These are phyloP conservation scores for Actinomortierella ambigua DNA, from an alignment of 371 early-diverging fungal genomes.

Conservation along the genomic window DNA sequence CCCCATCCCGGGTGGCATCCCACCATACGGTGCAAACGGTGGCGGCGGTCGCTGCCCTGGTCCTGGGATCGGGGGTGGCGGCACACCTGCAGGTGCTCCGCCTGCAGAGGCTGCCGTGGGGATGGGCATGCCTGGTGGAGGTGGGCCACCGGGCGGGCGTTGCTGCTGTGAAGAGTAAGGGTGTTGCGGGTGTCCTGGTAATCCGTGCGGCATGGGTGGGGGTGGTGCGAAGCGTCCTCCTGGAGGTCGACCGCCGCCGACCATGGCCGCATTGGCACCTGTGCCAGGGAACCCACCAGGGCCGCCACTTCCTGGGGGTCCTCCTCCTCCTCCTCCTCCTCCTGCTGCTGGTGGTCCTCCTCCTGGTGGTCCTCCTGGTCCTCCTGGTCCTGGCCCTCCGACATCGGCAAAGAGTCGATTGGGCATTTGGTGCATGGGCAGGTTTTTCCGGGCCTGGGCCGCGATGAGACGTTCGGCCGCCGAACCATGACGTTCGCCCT, in stretches of 20 bases:
- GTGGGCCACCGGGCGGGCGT: slow-evolving; percentile 15
- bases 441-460: slow-evolving; percentile 84
- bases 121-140: slow-evolving; percentile 40
- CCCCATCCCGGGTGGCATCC: too few relatives aligned
- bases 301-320: neutral
- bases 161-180: slow-evolving; percentile 22
- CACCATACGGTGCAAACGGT: slow-evolving; percentile 16
- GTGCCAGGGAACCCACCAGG: slow-evolving; percentile 37
- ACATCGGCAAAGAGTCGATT: slow-evolving; percentile 77
- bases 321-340: too few relatives aligned
- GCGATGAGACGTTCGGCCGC: slow-evolving; percentile 97
- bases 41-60: slow-evolving; percentile 28
- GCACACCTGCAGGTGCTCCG: too few relatives aligned
- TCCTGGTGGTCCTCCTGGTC: slow-evolving; percentile 12
- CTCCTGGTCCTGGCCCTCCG: slow-evolving; percentile 38
- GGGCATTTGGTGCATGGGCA: slow-evolving; percentile 52
- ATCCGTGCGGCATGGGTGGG: slow-evolving; percentile 39
- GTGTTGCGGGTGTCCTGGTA: slow-evolving; percentile 1
- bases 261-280: slow-evolving; percentile 44
- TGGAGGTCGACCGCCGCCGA: slow-evolving; percentile 40
- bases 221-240: slow-evolving; percentile 19
- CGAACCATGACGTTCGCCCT: slow-evolving; percentile 97
- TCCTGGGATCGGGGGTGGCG: too few relatives aligned
- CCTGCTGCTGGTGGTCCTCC: too few relatives aligned
- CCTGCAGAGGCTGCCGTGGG: slow-evolving; percentile 37